A percentile compares a stretch with the other conserved stretches of the same genome.
These are phyloP conservation scores for Cytospora piceicola DNA, from an alignment of 2,329 filamentous ascomycete species.

Conservation along the genomic window DNA sequence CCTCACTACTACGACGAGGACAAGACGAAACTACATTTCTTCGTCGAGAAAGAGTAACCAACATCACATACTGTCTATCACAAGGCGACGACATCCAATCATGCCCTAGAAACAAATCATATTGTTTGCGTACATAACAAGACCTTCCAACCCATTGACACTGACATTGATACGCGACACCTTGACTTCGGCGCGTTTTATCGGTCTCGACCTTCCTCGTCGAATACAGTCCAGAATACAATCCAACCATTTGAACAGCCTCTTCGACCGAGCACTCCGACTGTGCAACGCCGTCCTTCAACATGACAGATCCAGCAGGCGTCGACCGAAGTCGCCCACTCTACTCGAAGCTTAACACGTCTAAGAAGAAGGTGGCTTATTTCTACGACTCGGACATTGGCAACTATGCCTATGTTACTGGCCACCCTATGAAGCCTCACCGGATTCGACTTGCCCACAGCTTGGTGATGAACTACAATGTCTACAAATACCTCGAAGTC, in stretches of 20 bases:
- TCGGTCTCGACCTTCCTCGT: not conserved
- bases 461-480: conserved; percentile 91
- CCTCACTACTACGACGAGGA: not conserved
- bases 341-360: conserved; percentile 48
- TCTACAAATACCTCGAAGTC: conserved; percentile 96
- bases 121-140: not conserved
- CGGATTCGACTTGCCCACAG: conserved; percentile 93
- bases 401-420: conserved; percentile 96
- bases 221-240: not conserved
- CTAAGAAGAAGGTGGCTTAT: conserved; percentile 85
- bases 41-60: not conserved
- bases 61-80: not conserved
- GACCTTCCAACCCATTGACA: not conserved
- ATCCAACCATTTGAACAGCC: conserved; percentile 12
- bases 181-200: not conserved
- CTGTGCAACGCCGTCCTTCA: conserved; percentile 16
- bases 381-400: conserved; percentile 99
- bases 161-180: not conserved
- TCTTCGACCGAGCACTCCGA: not conserved
- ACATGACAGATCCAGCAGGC: conserved; percentile 41
- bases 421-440: conserved; percentile 99
- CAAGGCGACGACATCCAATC: not conserved
- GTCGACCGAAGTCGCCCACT: conserved; percentile 51
- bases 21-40: not conserved
- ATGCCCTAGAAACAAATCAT: not conserved